phyloP scores from a whole-genome alignment of 768 basidiomycete species.

The Daedalea quercina region DNA sequence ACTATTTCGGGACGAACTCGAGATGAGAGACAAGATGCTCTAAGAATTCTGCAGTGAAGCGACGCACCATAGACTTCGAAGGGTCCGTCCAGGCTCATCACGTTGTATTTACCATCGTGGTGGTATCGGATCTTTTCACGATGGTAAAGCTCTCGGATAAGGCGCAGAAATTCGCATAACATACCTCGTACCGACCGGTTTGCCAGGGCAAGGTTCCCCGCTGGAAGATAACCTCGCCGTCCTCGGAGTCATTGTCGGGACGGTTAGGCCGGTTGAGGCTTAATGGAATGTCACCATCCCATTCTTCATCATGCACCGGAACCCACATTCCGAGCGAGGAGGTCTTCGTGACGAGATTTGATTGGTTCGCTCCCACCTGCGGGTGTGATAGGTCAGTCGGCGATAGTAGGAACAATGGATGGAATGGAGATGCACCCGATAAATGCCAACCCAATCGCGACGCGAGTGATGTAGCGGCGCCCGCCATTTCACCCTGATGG shows the following conservation, averaged over 20 bases:
- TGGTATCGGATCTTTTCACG: slow-evolving; percentile 87
- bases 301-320: slow-evolving; percentile 86
- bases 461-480: slow-evolving; percentile 83
- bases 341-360: slow-evolving; percentile 73
- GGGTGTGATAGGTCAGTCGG: slow-evolving; percentile 1
- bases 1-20: slow-evolving; percentile 43
- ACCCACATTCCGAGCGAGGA: slow-evolving; percentile 89
- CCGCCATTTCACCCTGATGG: slow-evolving; percentile 80
- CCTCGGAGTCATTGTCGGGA: slow-evolving; percentile 38
- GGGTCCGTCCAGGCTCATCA: slow-evolving; percentile 79
- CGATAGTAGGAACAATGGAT: neutral
- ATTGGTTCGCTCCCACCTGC: slow-evolving; percentile 85
- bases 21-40: neutral
- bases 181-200: slow-evolving; percentile 79
- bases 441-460: slow-evolving; percentile 95
- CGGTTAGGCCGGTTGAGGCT: slow-evolving; percentile 30
- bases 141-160: slow-evolving; percentile 45
- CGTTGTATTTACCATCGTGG: slow-evolving; percentile 96
- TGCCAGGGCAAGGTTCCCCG: slow-evolving; percentile 82
- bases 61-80: slow-evolving; percentile 77
- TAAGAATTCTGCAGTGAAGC: neutral
- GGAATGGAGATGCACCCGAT: slow-evolving; percentile 44
- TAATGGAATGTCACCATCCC: slow-evolving; percentile 81
- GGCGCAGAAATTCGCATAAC: neutral
- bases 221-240: slow-evolving; percentile 68